phyloP scores from a whole-genome alignment of 805 yeast species.

The Scheffersomyces amazonensis region DNA sequence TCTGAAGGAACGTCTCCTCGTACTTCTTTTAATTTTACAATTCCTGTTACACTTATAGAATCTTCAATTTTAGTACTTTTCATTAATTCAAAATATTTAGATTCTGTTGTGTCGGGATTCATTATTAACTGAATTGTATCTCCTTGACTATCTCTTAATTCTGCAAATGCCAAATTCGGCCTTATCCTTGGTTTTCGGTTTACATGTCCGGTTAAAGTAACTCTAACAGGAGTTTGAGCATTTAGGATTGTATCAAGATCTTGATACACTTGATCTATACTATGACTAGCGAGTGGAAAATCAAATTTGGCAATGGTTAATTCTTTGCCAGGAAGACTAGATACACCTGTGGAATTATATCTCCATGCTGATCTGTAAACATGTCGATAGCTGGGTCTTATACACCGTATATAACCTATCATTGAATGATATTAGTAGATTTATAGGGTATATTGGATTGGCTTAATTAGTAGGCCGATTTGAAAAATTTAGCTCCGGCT shows the following conservation, averaged over 20 bases:
- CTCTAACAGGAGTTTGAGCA: slow-evolving; percentile 13
- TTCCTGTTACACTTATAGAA: slow-evolving; percentile 65
- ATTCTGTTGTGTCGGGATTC: slow-evolving; percentile 40
- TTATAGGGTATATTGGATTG: no score
- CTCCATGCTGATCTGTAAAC: no score
- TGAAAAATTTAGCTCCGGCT: no score
- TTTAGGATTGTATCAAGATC: slow-evolving; percentile 9
- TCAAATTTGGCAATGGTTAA: slow-evolving; percentile 26
- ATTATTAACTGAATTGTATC: slow-evolving; percentile 51
- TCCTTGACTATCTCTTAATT: slow-evolving; percentile 72
- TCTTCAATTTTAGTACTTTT: slow-evolving; percentile 65
- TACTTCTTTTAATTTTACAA: slow-evolving; percentile 30
- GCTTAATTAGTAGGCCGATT: no score
- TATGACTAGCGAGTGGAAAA: slow-evolving; percentile 35
- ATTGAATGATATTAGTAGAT: no score
- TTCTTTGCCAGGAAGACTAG: slow-evolving; percentile 22
- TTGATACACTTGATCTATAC: slow-evolving; percentile 11
- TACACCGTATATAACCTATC: no score
- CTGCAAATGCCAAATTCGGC: slow-evolving; percentile 70
- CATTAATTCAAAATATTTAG: slow-evolving; percentile 36
- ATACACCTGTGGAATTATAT: no score
- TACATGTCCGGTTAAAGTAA: slow-evolving; percentile 80
- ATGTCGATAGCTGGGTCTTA: no score
- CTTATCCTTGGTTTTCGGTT: slow-evolving; percentile 69
- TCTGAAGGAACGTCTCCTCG: slow-evolving; percentile 9